Evolutionary conservation across 2,329 filamentous ascomycete genomes (phyloP).

Genomic region (Diaporthe vaccinii): DNA sequence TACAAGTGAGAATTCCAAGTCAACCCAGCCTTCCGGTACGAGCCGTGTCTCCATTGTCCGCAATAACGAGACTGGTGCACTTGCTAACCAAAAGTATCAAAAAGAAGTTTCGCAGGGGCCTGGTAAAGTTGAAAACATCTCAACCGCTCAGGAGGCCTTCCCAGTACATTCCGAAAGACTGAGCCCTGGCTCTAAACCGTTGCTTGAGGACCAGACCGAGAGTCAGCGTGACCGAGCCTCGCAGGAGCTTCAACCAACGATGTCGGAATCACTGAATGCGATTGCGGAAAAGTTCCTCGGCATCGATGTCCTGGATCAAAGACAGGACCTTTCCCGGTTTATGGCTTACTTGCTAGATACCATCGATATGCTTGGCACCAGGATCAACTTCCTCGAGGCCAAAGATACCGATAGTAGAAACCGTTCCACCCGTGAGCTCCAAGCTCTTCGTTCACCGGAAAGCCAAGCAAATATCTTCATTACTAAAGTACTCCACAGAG

Average conservation of each 20-base stretch:
- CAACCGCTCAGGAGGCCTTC: too few relatives aligned
- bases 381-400: background rate
- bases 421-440: background rate
- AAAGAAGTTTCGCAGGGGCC: background rate
- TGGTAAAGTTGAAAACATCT: background rate
- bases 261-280: background rate
- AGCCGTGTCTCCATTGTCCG: fast-evolving
- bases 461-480: too few relatives aligned
- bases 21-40: background rate
- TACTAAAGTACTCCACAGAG: background rate
- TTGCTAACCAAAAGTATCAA: background rate
- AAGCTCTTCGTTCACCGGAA: background rate
- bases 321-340: background rate
- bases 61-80: background rate
- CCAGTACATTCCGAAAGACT: background rate
- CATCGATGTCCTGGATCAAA: background rate
- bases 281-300: background rate
- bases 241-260: background rate
- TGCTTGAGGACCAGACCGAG: background rate
- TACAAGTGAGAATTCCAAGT: fast-evolving
- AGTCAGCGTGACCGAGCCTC: background rate
- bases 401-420: background rate
- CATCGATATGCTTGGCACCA: background rate
- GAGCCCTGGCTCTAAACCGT: background rate
- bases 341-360: background rate